Base-by-base conservation (phyloP, 2,329 filamentous ascomycete species). In the Grosmannia clavigera region DNA sequence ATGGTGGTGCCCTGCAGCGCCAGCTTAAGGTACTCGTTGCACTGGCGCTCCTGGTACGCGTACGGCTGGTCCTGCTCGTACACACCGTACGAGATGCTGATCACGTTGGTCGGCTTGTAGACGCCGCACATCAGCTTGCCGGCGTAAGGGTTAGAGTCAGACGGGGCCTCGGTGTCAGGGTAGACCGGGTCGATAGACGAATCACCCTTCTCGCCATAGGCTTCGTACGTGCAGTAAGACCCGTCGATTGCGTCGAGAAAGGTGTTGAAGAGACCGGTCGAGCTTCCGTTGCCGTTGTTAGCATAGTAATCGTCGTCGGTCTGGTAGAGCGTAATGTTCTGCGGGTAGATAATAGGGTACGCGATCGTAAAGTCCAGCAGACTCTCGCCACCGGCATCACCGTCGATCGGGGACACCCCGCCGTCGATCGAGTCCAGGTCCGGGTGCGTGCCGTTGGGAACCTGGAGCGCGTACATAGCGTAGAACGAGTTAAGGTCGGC, bases 21-120 rank as follows among this genome's bases (percentile, higher is more conserved):
- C 1, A 81, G 73, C 67, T 81, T 81, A 65, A 81, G 70, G 65
- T 78, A 77, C 67, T 78, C 74, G 61, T 73, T 71, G 67, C 77
- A 79, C 65, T 77, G 75, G 5, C 75, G 71, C 63, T 77, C 71
- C 63, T 81, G 77, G 68, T 84, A 84, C 59, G 69, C 70, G 9
- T 73, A 68, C 0, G 81, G 80, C 25, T 82, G 71, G 25, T 78
- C 77, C 9, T 70, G 69, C 67, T 84, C 81, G 43, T 76, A 72
- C 38, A 76, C 76, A 40, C 79, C 79, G 66, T 82, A 82, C 0
- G 76, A 80, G 61, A 83, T 78, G 27, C 74, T 76, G 60, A 82
- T 74, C 7, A 82, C 79, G 62, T 81, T 80, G 7, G 80, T 78
- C 2, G 79, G 76, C 63, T 76, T 73, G 70, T 67, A 69, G 11